phyloP scores from a whole-genome alignment of 2,329 filamentous ascomycete genomes.

The Ophiostoma populinum region DNA sequence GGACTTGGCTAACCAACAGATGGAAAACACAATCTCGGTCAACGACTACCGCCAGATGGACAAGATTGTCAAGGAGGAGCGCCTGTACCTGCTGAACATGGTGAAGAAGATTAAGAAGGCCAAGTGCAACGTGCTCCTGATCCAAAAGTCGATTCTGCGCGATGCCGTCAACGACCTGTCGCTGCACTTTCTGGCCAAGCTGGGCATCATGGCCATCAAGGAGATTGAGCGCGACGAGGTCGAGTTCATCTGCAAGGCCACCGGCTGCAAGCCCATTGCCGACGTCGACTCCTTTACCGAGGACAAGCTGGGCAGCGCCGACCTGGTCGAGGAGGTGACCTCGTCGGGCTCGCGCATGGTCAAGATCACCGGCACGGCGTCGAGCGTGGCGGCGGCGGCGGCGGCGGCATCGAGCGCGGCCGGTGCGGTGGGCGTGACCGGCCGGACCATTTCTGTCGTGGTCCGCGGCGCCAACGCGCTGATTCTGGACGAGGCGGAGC shows the following conservation, averaged over 20 bases:
- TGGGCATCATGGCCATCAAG: conserved; percentile 90
- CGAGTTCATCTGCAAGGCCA: conserved; percentile 98
- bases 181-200: conserved; percentile 91
- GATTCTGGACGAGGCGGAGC: conserved; percentile 93
- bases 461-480: conserved; percentile 86
- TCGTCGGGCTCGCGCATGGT: conserved; percentile 80
- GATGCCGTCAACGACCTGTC: conserved; percentile 97
- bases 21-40: conserved; percentile 98
- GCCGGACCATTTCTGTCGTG: conserved; percentile 86
- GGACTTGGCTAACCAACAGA: no score
- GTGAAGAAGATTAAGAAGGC: conserved; percentile 99
- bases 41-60: conserved; percentile 99
- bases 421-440: conserved; percentile 19
- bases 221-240: conserved; percentile 98
- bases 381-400: conserved; percentile 3
- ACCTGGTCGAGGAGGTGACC: conserved; percentile 84
- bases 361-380: conserved; percentile 62
- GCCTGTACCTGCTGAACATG: conserved; percentile 93
- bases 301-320: conserved; percentile 88
- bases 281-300: conserved; percentile 98
- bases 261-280: conserved; percentile 95
- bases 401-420: background rate
- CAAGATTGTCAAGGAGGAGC: conserved; percentile 98
- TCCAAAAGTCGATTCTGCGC: conserved; percentile 95
- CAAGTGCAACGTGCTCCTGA: conserved; percentile 95